phyloP scores from a whole-genome alignment of 2,329 filamentous ascomycete genomes.

The Aspergillus puulaauensis region DNA sequence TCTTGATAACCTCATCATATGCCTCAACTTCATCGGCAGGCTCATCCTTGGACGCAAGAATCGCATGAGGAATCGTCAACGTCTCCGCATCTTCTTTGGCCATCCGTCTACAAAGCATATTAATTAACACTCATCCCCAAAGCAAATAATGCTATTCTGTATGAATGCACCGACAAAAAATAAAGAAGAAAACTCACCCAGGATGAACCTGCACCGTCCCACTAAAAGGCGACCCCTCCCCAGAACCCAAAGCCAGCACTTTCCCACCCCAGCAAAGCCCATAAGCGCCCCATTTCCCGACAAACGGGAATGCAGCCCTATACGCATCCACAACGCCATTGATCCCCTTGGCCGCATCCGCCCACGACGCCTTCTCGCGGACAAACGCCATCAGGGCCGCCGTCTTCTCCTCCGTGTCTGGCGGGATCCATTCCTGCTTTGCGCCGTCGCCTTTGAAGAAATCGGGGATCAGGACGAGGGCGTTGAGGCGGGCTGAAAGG shows the following conservation, averaged over 20 bases:
- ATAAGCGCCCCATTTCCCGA: conserved; percentile 61
- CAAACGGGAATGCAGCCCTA: conserved; percentile 52
- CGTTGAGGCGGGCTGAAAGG: conserved; percentile 38
- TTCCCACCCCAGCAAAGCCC: conserved; percentile 75
- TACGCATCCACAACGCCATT: conserved; percentile 45
- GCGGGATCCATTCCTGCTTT: conserved; percentile 54
- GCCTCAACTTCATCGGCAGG: conserved; percentile 51
- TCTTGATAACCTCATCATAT: conserved; percentile 52
- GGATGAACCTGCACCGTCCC: conserved; percentile 38
- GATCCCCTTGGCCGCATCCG: conserved; percentile 30
- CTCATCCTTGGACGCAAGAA: conserved; percentile 69
- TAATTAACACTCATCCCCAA: conserved; percentile 13
- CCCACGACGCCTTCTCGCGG: conserved; percentile 37
- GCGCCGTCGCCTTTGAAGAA: conserved; percentile 47
- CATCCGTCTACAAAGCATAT: conserved; percentile 29
- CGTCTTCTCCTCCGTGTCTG: conserved; percentile 64
- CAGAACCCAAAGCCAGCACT: conserved; percentile 44
- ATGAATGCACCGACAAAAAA: background rate
- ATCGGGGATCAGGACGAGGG: conserved; percentile 44
- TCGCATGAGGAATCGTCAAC: conserved; percentile 60
- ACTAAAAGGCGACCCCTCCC: conserved; percentile 54
- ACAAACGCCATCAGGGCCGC: conserved; percentile 61
- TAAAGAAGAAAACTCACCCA: conserved; percentile 20
- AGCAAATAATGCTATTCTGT: no score
- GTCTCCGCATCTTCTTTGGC: conserved; percentile 60